Percentiles rank a stretch among this genome's conserved stretches.
Conservation (phyloP, 495 filamentous ascomycete genomes). For the Trichoderma gamsii region DNA sequence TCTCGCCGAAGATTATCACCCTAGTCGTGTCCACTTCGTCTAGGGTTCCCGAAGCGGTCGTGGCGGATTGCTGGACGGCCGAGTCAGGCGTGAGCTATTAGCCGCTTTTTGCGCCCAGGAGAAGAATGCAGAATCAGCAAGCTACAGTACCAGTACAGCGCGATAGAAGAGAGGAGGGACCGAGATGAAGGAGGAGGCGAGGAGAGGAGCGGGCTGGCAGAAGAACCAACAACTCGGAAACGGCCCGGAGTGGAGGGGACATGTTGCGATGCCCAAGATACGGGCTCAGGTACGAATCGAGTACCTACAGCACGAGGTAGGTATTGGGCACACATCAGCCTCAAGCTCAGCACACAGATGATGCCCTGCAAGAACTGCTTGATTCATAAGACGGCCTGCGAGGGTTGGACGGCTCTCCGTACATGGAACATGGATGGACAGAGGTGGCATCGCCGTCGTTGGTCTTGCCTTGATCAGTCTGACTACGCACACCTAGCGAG, state of each 20-base stretch:
- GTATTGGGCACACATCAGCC: not conserved
- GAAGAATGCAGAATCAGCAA: not conserved
- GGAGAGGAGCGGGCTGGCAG: not conserved
- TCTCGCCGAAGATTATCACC: not conserved
- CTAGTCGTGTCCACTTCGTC: slow-evolving; percentile 5
- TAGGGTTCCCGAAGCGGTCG: slow-evolving; percentile 5
- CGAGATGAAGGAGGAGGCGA: not conserved
- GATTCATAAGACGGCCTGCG: not conserved
- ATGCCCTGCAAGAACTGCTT: not conserved
- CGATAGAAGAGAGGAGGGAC: not conserved
- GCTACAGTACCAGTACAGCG: too few species aligned
- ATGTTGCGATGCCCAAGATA: not conserved
- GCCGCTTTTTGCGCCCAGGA: slow-evolving; percentile 13
- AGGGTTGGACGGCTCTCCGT: not conserved
- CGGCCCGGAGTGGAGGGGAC: not conserved
- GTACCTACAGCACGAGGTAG: not conserved
- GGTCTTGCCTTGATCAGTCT: not conserved
- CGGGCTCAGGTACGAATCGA: not conserved
- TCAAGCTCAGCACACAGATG: not conserved
- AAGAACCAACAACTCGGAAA: not conserved
- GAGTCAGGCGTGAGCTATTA: slow-evolving; percentile 1
- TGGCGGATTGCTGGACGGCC: not conserved
- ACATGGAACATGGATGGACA: not conserved
- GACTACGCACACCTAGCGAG: not conserved
- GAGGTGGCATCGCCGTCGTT: not conserved